A percentile compares a stretch with the other conserved stretches of the same genome.
Evolutionary conservation across 345 rosid species (phyloP).

Genomic region (Eutrema heterophyllum): DNA sequence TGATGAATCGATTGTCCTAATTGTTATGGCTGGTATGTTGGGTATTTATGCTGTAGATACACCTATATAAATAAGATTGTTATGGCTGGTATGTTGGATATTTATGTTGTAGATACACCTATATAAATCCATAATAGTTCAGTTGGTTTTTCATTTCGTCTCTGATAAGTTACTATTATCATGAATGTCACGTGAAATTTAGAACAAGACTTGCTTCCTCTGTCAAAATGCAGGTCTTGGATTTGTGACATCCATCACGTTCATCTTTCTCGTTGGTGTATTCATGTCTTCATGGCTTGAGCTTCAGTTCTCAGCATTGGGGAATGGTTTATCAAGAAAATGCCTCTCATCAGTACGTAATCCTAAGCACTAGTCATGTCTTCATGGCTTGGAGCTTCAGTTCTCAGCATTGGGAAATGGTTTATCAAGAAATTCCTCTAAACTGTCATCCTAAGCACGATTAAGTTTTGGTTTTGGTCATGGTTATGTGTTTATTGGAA

Average conservation of each 20-base stretch:
- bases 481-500: too few species aligned
- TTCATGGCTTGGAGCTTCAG: too few species aligned
- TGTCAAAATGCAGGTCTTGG: conserved; percentile 29
- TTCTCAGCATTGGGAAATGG: too few species aligned
- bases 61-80: not conserved
- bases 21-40: conserved; percentile 40
- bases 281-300: conserved; percentile 77
- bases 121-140: too few species aligned
- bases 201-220: too few species aligned
- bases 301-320: conserved; percentile 68
- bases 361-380: too few species aligned
- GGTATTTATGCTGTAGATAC: conserved; percentile 17
- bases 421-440: too few species aligned
- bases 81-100: conserved; percentile 41
- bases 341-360: conserved; percentile 58
- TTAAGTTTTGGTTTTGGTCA: too few species aligned
- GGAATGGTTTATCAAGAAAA: conserved; percentile 80
- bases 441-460: too few species aligned
- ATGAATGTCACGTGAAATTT: not conserved
- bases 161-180: too few species aligned
- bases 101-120: not conserved
- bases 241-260: conserved; percentile 67
- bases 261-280: conserved; percentile 63
- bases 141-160: too few species aligned
- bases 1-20: conserved; percentile 36